phyloP scores from a whole-genome alignment of 352 stramenopile genomes.

The Saprolegnia diclina region DNA sequence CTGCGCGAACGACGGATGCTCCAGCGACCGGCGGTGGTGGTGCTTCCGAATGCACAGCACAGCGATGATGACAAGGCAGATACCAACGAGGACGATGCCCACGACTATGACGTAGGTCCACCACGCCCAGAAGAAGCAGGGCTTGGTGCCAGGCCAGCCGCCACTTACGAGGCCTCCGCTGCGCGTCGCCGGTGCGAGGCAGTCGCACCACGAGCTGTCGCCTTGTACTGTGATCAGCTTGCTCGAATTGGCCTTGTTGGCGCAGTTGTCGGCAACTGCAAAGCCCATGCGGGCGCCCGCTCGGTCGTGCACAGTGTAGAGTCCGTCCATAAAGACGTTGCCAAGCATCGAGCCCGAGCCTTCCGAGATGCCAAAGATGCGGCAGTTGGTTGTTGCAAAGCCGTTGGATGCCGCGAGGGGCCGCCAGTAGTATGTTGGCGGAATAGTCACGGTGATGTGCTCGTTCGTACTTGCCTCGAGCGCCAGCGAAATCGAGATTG shows the following conservation, averaged over 20 bases:
- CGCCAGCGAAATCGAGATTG: conserved; percentile 56
- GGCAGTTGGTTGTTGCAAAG: conserved; percentile 41
- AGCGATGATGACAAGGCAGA: conserved; percentile 42
- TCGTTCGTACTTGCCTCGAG: conserved; percentile 40
- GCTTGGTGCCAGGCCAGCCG: conserved; percentile 50
- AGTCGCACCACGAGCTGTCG: conserved; percentile 53
- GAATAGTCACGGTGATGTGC: conserved; percentile 69
- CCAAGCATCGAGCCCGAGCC: conserved; percentile 66
- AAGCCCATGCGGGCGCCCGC: conserved; percentile 47
- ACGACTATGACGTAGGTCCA: conserved; percentile 83
- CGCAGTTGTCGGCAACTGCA: conserved; percentile 60
- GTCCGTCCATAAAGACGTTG: conserved; percentile 80
- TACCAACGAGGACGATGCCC: conserved; percentile 44
- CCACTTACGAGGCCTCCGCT: conserved; percentile 50
- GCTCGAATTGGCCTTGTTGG: conserved; percentile 56
- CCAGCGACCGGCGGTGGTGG: conserved; percentile 36
- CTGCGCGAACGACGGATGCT: not conserved
- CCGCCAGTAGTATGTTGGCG: conserved; percentile 77
- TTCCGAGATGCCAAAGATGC: conserved; percentile 79
- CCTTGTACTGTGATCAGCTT: conserved; percentile 54
- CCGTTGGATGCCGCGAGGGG: conserved; percentile 37
- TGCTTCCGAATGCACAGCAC: conserved; percentile 49
- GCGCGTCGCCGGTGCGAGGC: conserved; percentile 47
- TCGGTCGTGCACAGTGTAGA: conserved; percentile 80
- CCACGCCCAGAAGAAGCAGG: conserved; percentile 84